phyloP scores from a whole-genome alignment of 169 alveolate species.

The Eimeria sp. region DNA sequence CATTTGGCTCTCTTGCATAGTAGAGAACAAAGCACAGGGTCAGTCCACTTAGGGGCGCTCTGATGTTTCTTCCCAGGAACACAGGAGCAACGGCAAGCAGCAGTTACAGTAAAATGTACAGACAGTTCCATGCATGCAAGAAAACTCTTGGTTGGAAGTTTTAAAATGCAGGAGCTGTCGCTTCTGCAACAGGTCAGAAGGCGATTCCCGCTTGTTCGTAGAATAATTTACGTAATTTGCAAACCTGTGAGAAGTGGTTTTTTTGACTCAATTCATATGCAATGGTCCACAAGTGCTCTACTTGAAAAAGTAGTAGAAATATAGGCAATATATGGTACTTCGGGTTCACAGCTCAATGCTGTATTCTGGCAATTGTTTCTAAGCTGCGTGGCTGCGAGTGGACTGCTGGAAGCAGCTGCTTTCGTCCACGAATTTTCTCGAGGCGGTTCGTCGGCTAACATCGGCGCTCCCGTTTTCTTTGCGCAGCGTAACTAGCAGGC shows the following conservation, averaged over 20 bases:
- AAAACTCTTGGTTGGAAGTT: background rate
- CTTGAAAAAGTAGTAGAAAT: too few relatives aligned
- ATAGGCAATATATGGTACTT: background rate
- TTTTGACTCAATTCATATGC: too few relatives aligned
- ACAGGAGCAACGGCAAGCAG: too few relatives aligned
- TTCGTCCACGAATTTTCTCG: constrained; percentile 14
- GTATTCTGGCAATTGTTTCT: background rate
- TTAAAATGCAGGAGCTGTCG: background rate
- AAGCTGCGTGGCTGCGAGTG: constrained; percentile 2
- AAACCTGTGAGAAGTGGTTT: too few relatives aligned
- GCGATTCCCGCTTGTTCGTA: background rate
- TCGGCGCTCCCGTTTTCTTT: constrained; percentile 18
- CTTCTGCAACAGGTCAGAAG: background rate
- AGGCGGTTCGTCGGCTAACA: constrained; percentile 20
- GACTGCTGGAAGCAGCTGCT: constrained; percentile 36
- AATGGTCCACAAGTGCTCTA: too few relatives aligned
- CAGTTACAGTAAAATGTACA: background rate
- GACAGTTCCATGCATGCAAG: background rate
- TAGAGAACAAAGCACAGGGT: background rate
- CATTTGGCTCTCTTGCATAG: background rate
- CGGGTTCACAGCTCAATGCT: background rate
- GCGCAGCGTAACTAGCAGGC: background rate
- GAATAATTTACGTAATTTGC: too few relatives aligned
- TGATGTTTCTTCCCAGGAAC: background rate
- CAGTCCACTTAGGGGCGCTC: background rate